phyloP scores from a whole-genome alignment of 2,329 filamentous ascomycete genomes.

The Fusarium lateritium region DNA sequence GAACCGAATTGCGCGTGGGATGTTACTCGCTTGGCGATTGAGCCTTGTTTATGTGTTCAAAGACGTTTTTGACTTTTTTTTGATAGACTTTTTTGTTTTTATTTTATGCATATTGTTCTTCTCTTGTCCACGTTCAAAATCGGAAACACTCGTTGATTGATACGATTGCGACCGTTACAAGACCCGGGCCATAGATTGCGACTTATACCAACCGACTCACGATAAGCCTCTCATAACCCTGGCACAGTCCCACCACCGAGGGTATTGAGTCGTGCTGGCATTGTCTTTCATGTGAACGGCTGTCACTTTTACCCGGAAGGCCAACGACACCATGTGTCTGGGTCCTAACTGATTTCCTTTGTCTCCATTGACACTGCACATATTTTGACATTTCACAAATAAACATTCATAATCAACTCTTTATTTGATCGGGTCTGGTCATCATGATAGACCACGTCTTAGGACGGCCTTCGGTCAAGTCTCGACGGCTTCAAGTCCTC shows the following conservation, averaged over 20 bases:
- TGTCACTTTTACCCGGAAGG: slow-evolving; percentile 23
- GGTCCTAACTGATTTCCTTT: slow-evolving; percentile 27
- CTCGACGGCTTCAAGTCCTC: slow-evolving; percentile 92
- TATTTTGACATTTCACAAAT: neutral
- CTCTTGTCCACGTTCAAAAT: neutral
- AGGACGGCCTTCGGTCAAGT: slow-evolving; percentile 90
- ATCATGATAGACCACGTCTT: slow-evolving; percentile 88
- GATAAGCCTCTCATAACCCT: slow-evolving; percentile 20
- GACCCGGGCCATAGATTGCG: neutral
- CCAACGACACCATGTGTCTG: slow-evolving; percentile 39
- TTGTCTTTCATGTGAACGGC: slow-evolving; percentile 47
- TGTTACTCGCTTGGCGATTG: slow-evolving; percentile 15
- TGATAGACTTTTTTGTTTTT: neutral
- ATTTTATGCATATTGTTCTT: neutral
- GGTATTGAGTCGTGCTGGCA: slow-evolving; percentile 27
- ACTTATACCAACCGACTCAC: slow-evolving; percentile 21
- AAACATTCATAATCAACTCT: slow-evolving; percentile 4
- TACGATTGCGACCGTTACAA: slow-evolving; percentile 4
- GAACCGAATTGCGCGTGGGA: slow-evolving; percentile 36
- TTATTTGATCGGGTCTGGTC: slow-evolving; percentile 3
- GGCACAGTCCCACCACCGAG: slow-evolving; percentile 36
- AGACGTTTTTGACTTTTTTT: slow-evolving; percentile 1
- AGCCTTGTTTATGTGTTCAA: slow-evolving; percentile 7
- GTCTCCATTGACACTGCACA: slow-evolving; percentile 11
- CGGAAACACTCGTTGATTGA: neutral